phyloP scores from a whole-genome alignment of 495 filamentous ascomycete species.

The Lasiosphaeria ovina region DNA sequence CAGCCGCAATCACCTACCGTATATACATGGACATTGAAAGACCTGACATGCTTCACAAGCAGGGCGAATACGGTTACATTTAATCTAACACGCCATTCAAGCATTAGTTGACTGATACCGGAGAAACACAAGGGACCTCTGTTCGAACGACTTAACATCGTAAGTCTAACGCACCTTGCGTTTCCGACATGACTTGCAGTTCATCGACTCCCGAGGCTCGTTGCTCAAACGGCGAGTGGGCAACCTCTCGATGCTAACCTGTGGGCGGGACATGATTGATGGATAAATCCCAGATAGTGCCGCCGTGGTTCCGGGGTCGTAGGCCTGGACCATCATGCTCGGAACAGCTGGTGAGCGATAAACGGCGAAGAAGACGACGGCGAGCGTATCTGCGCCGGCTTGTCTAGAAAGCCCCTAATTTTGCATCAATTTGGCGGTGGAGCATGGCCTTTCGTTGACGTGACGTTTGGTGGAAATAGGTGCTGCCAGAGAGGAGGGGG shows the following conservation, averaged over 20 bases:
- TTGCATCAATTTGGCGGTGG: constrained; percentile 8
- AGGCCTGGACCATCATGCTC: constrained; percentile 26
- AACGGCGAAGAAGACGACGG: neutral
- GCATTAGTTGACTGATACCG: constrained; percentile 12
- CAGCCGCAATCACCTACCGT: constrained; percentile 55
- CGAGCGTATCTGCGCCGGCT: neutral
- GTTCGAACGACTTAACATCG: neutral
- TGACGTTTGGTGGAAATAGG: too few relatives aligned
- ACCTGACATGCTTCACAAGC: constrained; percentile 86
- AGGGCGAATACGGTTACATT: constrained; percentile 80
- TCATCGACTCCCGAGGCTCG: constrained; percentile 85
- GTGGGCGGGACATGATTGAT: constrained; percentile 64
- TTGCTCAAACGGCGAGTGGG: constrained; percentile 68
- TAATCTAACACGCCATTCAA: constrained; percentile 57
- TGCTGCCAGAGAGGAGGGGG: too few relatives aligned
- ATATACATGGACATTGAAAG: constrained; percentile 84
- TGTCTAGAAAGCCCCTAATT: constrained; percentile 6
- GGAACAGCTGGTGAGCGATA: constrained; percentile 1
- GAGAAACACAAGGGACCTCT: too few relatives aligned
- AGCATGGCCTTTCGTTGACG: constrained; percentile 14
- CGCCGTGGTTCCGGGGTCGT: constrained; percentile 28
- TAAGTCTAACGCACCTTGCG: constrained; percentile 59
- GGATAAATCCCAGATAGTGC: constrained; percentile 35
- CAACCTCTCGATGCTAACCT: constrained; percentile 82
- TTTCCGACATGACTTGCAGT: constrained; percentile 90